Conservation (phyloP, 805 yeast species). For the Barnettozyma populi region DNA sequence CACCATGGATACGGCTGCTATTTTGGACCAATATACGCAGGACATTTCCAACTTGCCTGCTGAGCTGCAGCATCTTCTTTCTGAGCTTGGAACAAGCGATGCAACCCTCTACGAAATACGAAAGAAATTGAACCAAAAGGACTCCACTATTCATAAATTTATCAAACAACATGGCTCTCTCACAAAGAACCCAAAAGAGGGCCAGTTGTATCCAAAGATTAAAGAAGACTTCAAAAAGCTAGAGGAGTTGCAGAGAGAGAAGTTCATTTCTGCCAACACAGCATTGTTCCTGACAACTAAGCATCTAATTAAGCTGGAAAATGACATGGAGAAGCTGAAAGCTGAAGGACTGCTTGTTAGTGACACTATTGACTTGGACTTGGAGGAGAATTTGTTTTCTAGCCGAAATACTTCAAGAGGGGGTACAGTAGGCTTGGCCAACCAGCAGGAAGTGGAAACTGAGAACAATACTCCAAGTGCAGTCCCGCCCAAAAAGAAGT, state of each 20-base stretch:
- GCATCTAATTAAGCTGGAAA: slow-evolving; percentile 67
- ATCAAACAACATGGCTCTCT: slow-evolving; percentile 79
- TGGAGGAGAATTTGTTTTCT: slow-evolving; percentile 31
- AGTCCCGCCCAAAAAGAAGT: slow-evolving; percentile 7
- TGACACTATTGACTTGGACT: slow-evolving; percentile 32
- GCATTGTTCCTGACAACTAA: slow-evolving; percentile 73
- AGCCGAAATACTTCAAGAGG: slow-evolving; percentile 28
- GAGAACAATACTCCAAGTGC: not conserved
- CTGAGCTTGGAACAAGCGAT: slow-evolving; percentile 74
- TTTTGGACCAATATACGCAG: slow-evolving; percentile 65
- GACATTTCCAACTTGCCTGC: slow-evolving; percentile 81
- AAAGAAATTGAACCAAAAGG: slow-evolving; percentile 62
- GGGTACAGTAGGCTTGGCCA: slow-evolving; percentile 15
- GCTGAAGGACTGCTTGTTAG: slow-evolving; percentile 70
- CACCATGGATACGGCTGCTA: slow-evolving; percentile 80
- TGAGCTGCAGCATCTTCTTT: slow-evolving; percentile 73
- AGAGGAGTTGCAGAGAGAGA: slow-evolving; percentile 64
- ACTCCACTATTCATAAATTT: slow-evolving; percentile 75
- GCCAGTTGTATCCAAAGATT: slow-evolving; percentile 56
- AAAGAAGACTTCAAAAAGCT: slow-evolving; percentile 61
- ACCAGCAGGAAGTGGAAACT: not conserved
- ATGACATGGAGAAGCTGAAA: slow-evolving; percentile 70
- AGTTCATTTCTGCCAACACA: slow-evolving; percentile 74
- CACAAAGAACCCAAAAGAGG: slow-evolving; percentile 78
- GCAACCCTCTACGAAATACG: slow-evolving; percentile 57